A percentile compares a stretch with the other conserved stretches of the same genome.
These are phyloP conservation scores for Pseudocercospora cruenta DNA, from an alignment of 2,329 filamentous ascomycete species.

Conservation along the genomic window DNA sequence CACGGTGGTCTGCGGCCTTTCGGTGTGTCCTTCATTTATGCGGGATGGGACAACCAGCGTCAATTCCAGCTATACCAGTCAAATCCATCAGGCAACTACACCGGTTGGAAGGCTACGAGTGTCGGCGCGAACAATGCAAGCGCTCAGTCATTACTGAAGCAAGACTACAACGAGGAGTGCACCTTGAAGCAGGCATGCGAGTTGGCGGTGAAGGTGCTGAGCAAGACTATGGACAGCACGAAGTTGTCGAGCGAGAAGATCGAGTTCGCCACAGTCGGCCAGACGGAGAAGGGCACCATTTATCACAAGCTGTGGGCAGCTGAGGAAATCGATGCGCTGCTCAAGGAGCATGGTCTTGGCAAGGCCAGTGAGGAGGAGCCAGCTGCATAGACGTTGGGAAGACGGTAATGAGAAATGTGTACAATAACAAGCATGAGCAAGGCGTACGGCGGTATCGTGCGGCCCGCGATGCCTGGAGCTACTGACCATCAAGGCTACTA, in stretches of 20 bases:
- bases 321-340: constrained; percentile 89
- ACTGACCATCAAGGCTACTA: background rate
- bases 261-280: constrained; percentile 96
- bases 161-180: constrained; percentile 99
- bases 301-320: constrained; percentile 98
- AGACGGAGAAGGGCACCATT: constrained; percentile 92
- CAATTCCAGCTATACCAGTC: constrained; percentile 99
- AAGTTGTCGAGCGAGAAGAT: constrained; percentile 99
- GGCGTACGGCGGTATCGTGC: constrained; percentile 2
- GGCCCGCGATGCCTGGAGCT: background rate
- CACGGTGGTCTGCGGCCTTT: constrained; percentile 98
- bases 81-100: constrained; percentile 98
- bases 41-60: constrained; percentile 91
- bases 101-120: constrained; percentile 98
- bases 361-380: constrained; percentile 70
- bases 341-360: constrained; percentile 93
- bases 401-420: constrained; percentile 9
- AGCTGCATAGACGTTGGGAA: constrained; percentile 12
- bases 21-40: constrained; percentile 99
- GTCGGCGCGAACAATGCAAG: constrained; percentile 98
- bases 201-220: constrained; percentile 96
- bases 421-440: constrained; percentile 7
- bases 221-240: constrained; percentile 99
- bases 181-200: constrained; percentile 94
- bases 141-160: constrained; percentile 94